These are phyloP conservation scores for Botrytis elliptica DNA, from an alignment of 2,329 filamentous ascomycete species.

Conservation along the genomic window DNA sequence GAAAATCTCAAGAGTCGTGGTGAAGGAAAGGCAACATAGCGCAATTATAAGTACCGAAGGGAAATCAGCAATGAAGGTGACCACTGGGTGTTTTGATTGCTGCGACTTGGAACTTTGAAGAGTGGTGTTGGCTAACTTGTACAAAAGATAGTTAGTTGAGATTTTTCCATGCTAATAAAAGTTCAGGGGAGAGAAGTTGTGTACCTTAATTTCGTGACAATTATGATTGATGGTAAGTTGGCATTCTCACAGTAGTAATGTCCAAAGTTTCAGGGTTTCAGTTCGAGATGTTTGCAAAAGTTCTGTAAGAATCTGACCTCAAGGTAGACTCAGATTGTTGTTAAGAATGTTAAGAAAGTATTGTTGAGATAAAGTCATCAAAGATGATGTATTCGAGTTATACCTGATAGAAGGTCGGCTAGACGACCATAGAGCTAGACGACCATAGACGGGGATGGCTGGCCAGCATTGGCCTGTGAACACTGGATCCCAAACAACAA, in stretches of 20 bases:
- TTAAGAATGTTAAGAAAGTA: neutral
- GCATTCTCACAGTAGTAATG: neutral
- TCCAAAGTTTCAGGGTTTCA: neutral
- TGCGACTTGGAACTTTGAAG: no score
- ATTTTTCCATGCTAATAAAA: neutral
- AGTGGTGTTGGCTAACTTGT: neutral
- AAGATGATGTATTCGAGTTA: neutral
- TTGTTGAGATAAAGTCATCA: neutral
- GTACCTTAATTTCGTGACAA: neutral
- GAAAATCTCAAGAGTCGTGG: neutral
- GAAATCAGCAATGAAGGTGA: neutral
- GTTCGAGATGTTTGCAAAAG: neutral
- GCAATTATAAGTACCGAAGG: neutral
- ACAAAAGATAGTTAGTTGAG: conserved; percentile 1
- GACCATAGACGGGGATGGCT: neutral
- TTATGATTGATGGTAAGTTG: neutral
- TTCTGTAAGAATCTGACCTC: neutral
- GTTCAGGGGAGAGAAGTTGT: neutral
- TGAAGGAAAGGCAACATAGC: neutral
- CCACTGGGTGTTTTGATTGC: no score
- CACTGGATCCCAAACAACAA: neutral
- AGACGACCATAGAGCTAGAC: neutral
- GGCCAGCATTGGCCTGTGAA: neutral
- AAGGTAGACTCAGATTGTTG: neutral
- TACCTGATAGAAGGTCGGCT: neutral